Percentiles rank a stretch among this genome's conserved stretches.
These are phyloP conservation scores for Scleroderma citrinum DNA, from an alignment of 768 basidiomycete genomes.

Conservation along the genomic window DNA sequence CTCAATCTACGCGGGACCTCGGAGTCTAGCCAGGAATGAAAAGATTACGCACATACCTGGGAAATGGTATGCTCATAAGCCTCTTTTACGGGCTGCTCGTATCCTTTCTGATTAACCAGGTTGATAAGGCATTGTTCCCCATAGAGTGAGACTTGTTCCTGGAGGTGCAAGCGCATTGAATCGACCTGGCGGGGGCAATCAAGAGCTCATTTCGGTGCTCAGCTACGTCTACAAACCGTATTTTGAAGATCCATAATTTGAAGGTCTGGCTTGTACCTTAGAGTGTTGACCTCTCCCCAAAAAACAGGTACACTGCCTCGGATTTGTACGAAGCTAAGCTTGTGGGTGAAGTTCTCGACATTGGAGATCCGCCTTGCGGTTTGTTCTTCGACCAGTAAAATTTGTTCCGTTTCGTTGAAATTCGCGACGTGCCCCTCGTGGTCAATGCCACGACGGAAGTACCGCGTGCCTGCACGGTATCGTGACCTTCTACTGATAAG, in stretches of 20 bases:
- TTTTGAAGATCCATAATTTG: conserved; percentile 91
- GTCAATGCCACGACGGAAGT: conserved; percentile 93
- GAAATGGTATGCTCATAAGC: conserved; percentile 79
- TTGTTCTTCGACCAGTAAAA: conserved; percentile 69
- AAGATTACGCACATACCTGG: conserved; percentile 38
- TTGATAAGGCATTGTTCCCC: conserved; percentile 80
- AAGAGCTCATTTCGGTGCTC: conserved; percentile 1
- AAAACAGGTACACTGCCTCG: conserved; percentile 91
- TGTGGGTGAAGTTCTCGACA: conserved; percentile 46
- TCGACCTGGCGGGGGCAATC: conserved; percentile 43
- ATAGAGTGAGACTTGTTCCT: conserved; percentile 66
- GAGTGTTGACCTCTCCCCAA: conserved; percentile 94
- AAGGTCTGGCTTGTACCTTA: conserved; percentile 94
- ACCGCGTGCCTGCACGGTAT: conserved; percentile 92
- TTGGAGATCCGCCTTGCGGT: conserved; percentile 35
- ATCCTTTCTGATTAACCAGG: conserved; percentile 88
- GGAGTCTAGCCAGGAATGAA: not conserved
- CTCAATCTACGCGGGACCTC: conserved; percentile 39
- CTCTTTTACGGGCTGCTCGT: conserved; percentile 93
- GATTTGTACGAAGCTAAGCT: conserved; percentile 88
- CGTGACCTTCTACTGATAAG: conserved; percentile 93
- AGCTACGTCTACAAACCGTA: conserved; percentile 50
- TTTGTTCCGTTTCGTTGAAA: conserved; percentile 97
- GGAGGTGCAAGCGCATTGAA: conserved; percentile 68
- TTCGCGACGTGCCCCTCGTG: conserved; percentile 87